Evolutionary conservation across 2,329 filamentous ascomycete species (phyloP).

Genomic region (Myriangium duriaei): DNA sequence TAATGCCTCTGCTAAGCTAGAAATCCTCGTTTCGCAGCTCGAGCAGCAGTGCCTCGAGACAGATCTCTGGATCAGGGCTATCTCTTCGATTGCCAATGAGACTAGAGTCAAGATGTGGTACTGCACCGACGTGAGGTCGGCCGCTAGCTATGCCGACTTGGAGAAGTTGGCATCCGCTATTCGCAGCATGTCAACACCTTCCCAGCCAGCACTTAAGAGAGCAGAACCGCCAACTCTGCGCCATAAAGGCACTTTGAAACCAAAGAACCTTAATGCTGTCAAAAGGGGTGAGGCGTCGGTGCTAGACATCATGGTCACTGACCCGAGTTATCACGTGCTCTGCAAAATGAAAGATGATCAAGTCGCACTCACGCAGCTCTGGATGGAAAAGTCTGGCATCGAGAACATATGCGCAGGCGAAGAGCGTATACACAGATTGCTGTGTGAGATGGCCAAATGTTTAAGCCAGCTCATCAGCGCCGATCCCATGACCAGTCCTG

Average conservation of each 20-base stretch:
- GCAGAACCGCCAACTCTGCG: slow-evolving; percentile 25
- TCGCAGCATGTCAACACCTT: slow-evolving; percentile 68
- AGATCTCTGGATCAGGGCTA: slow-evolving; percentile 1
- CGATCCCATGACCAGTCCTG: slow-evolving; percentile 69
- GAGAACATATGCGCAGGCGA: slow-evolving; percentile 93
- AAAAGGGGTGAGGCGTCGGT: slow-evolving; percentile 67
- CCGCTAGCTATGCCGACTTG: slow-evolving; percentile 75
- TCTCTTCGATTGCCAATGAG: slow-evolving; percentile 39
- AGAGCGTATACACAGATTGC: slow-evolving; percentile 88
- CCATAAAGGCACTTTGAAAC: slow-evolving; percentile 15
- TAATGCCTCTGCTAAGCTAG: slow-evolving; percentile 63
- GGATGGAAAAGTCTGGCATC: slow-evolving; percentile 69
- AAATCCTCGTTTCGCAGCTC: slow-evolving; percentile 71
- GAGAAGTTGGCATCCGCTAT: slow-evolving; percentile 75
- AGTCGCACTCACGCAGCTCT: slow-evolving; percentile 68
- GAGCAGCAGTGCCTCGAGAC: slow-evolving; percentile 59
- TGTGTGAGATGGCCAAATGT: slow-evolving; percentile 76
- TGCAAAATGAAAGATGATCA: slow-evolving; percentile 97
- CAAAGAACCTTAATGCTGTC: slow-evolving; percentile 8
- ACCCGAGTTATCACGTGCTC: slow-evolving; percentile 72
- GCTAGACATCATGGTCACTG: slow-evolving; percentile 73
- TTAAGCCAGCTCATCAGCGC: slow-evolving; percentile 77
- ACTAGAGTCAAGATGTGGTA: slow-evolving; percentile 98
- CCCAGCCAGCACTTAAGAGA: slow-evolving; percentile 29
- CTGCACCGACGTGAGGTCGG: slow-evolving; percentile 83